phyloP scores from a whole-genome alignment of 805 yeast species.

The Candida peoriensis region DNA sequence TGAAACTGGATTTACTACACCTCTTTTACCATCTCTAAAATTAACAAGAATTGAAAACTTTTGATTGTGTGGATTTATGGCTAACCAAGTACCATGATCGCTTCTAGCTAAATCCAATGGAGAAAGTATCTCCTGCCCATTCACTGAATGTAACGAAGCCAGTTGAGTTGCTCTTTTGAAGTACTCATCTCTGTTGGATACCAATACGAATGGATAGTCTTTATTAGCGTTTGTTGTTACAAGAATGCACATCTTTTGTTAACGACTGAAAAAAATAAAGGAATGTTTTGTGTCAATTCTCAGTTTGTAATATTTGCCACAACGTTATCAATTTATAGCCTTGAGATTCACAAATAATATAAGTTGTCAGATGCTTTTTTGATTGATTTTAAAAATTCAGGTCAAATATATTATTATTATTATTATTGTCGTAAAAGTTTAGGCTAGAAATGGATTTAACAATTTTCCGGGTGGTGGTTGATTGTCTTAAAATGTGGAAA shows the following conservation, averaged over 20 bases:
- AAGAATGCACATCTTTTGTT: slow-evolving; percentile 66
- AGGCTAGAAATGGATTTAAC: too few relatives aligned
- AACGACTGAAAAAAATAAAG: neutral
- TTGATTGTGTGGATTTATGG: slow-evolving; percentile 49
- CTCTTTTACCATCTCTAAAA: slow-evolving; percentile 45
- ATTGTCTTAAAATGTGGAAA: too few relatives aligned
- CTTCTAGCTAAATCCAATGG: slow-evolving; percentile 71
- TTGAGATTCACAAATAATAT: too few relatives aligned
- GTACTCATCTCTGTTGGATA: slow-evolving; percentile 87
- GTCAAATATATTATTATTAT: too few relatives aligned
- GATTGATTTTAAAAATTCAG: too few relatives aligned
- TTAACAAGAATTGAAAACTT: slow-evolving; percentile 73
- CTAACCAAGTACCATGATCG: slow-evolving; percentile 92
- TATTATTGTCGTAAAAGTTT: too few relatives aligned
- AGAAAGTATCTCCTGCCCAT: slow-evolving; percentile 38
- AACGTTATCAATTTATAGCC: too few relatives aligned
- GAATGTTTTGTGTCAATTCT: neutral
- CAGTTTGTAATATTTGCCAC: too few relatives aligned
- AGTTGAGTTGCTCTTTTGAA: slow-evolving; percentile 64
- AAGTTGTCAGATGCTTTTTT: too few relatives aligned
- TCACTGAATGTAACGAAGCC: slow-evolving; percentile 39
- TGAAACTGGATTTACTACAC: slow-evolving; percentile 27
- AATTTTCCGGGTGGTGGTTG: too few relatives aligned
- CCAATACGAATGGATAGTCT: slow-evolving; percentile 65
- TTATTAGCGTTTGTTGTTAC: slow-evolving; percentile 64